These are phyloP conservation scores for Nicotiana paniculata DNA, from an alignment of 257 asterid species.

Conservation along the genomic window DNA sequence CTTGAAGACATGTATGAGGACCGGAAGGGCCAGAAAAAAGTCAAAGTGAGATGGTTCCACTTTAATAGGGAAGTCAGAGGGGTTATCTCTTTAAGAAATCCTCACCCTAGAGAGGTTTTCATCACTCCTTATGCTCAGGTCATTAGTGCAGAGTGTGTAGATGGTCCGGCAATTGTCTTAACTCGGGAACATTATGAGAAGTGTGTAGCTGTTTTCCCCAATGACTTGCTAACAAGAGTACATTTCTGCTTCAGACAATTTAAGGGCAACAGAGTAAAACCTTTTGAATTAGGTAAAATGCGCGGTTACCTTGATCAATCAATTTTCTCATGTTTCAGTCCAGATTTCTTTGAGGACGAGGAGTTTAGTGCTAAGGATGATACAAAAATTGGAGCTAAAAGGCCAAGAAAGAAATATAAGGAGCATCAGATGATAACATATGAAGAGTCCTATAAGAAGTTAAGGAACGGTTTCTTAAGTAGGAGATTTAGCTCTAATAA, in stretches of 20 bases:
- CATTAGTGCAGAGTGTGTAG: constrained; percentile 95
- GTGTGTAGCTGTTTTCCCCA: constrained; percentile 72
- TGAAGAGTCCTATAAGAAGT: constrained; percentile 39
- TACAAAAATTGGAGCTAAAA: constrained; percentile 62
- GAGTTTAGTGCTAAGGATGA: constrained; percentile 69
- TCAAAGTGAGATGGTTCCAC: constrained; percentile 98
- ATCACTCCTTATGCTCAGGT: constrained; percentile 84
- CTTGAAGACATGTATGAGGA: constrained; percentile 99
- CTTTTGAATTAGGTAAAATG: constrained; percentile 72
- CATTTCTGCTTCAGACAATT: constrained; percentile 87
- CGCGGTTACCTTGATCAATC: constrained; percentile 78
- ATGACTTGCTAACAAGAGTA: constrained; percentile 57
- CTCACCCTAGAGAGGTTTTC: constrained; percentile 89
- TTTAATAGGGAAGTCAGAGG: constrained; percentile 79
- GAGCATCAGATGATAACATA: constrained; percentile 40
- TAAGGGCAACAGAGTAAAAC: constrained; percentile 71
- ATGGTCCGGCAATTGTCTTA: constrained; percentile 88
- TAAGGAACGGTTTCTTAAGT: constrained; percentile 30
- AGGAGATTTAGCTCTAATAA: constrained; percentile 38
- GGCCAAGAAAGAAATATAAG: constrained; percentile 46
- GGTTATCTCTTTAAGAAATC: constrained; percentile 47
- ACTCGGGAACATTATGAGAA: constrained; percentile 83
- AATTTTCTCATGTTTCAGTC: constrained; percentile 84
- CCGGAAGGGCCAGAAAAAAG: constrained; percentile 83
- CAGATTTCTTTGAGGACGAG: constrained; percentile 87